A percentile compares a stretch with the other conserved stretches of the same genome.
Evolutionary conservation across 371 early-diverging fungal genomes (phyloP).

Genomic region (Entomophthora muscae): DNA sequence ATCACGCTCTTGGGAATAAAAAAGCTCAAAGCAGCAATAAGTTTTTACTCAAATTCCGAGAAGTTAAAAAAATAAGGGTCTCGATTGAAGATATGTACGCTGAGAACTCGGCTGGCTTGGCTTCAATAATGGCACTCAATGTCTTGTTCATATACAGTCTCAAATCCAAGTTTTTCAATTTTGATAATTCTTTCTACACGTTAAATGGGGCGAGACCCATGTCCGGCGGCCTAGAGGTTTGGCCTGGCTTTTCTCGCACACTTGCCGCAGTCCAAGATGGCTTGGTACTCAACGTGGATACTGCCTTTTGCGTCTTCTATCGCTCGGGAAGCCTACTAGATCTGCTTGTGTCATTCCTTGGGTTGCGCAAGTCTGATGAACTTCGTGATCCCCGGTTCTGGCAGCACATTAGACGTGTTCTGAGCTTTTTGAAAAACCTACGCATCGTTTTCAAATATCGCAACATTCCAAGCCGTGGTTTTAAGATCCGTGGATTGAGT

Average conservation of each 20-base stretch:
- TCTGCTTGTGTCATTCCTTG: conserved; percentile 35
- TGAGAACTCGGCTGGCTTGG: conserved; percentile 19
- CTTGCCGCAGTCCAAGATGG: conserved; percentile 30
- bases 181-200: conserved; percentile 62
- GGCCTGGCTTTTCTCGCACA: conserved; percentile 60
- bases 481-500: conserved; percentile 43
- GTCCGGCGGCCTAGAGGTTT: conserved; percentile 48
- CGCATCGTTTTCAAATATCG: conserved; percentile 55
- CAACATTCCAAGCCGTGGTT: conserved; percentile 32
- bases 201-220: conserved; percentile 23
- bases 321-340: conserved; percentile 40
- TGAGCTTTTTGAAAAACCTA: conserved; percentile 41
- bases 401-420: conserved; percentile 30
- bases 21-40: neutral
- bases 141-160: conserved; percentile 22
- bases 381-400: conserved; percentile 32
- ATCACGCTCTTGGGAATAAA: neutral
- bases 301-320: conserved; percentile 65
- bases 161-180: conserved; percentile 25
- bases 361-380: conserved; percentile 29
- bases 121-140: conserved; percentile 46
- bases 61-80: neutral
- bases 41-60: neutral
- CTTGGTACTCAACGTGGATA: conserved; percentile 63
- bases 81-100: conserved; percentile 13